Evolutionary conservation across 129 eudicot genomes (phyloP), one percentile per base, ranked within the genome.

Genomic region (Arctium lappa): DNA sequence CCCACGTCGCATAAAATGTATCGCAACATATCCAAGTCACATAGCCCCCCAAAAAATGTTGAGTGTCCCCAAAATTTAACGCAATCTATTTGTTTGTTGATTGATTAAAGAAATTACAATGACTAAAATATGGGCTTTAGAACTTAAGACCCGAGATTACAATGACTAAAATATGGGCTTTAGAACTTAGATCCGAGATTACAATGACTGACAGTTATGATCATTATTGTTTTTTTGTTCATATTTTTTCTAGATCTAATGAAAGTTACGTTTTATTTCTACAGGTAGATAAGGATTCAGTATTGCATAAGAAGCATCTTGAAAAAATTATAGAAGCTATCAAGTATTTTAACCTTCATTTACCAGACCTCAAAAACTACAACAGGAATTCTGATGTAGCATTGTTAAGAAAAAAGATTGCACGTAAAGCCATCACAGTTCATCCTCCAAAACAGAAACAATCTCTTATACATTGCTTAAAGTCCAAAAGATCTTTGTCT

Each of bases 201-300:
- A 50, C 65, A 53, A 50, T 50, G 63, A 50, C 63, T 1, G n/a
- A 12, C 0, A 15, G 16, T 50, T 63, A n/a, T 63, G 70, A 27
- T 63, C 11, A 63, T 63, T 56, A 16, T 4, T 5, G 7, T 53
- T 53, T 62, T 30, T 6, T 32, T 74, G 30, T 29, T 39, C 37
- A 29, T 18, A 7, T 65, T 10, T 82, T 65, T 2, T 48, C 29
- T 68, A 7, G 48, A 36, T 75, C 6, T 46, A 18, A 75, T 68
- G 39, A 69, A 66, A 76, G 3, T 66, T 1, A 42, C 8, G 60
- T 40, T 31, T 68, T 16, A 56, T 71, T n/a, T 83, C 73, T 79
- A 73, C 83, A 84, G 87, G 83, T 37, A 63, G 80, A 84, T 34
- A 80, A 42, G 37, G 74, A 78, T 60, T 72, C 48, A 4, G n/a